Evolutionary conservation across 257 asterid species (phyloP), one percentile per base, ranked within the genome.

Genomic region (Echites panduratus): DNA sequence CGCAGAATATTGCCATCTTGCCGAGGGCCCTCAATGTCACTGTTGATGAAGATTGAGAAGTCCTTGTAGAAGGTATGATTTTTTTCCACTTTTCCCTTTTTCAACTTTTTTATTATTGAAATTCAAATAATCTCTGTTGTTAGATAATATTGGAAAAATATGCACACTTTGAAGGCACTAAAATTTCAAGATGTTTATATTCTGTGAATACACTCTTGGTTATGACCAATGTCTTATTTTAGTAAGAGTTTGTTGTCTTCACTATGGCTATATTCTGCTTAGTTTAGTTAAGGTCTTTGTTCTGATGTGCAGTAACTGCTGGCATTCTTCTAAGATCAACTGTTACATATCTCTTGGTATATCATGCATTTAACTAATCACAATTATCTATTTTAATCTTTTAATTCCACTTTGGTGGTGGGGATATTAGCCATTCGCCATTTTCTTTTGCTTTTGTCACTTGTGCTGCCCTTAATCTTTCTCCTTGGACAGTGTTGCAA

Each of bases 41-140:
- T 2, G 87, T 87, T 22, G 99, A 90, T 59, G 99, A 95, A 86
- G 99, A 92, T 74, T 92, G 99, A 47, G 98, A 95, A 59, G 95
- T 94, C 52, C 96, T 95, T 73, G 49, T 81, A 48, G 99, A 92
- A 86, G 99, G 99, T 94, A 85, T 41, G 68, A 43, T 35, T n/a
- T 57, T 19, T 69, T 22, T n/a, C 8, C 26, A 1, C 38, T 32
- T 32, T 32, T 32, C 3, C 38, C 24, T 2, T 61, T n/a, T 41
- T 54, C 9, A 0, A 16, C 7, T 38, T 14, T n/a, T 75, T 8
- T 26, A 41, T 38, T 32, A 4, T 17, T 62, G 67, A 5, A 45
- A 24, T 66, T 17, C 26, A 45, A 8, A 45, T 38, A 59, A 56
- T 44, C 50, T 82, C 41, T 71, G 14, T 64, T 74, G 17, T 63